Conservation (phyloP, 169 alveolate species). For the Eimeria falciformis region DNA sequence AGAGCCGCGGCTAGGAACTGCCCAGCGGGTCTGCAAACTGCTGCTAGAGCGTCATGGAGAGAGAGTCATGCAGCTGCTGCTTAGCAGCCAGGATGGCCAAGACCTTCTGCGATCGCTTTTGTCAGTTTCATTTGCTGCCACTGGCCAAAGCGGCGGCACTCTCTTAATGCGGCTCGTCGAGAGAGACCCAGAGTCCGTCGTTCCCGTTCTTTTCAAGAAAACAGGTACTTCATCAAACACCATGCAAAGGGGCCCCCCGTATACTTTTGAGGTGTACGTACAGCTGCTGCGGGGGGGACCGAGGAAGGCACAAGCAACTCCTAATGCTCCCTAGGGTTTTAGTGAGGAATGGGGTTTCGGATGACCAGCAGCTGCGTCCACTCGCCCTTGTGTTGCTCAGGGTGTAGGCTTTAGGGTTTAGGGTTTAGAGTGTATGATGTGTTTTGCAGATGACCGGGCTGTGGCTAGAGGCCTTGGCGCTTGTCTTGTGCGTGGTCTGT, state of each 20-base stretch:
- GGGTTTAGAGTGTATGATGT: neutral
- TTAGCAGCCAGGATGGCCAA: constrained; percentile 4
- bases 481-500: constrained; percentile 15
- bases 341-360: too few species aligned
- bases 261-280: too few species aligned
- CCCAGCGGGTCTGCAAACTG: constrained; percentile 21
- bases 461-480: constrained; percentile 34
- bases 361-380: too few species aligned
- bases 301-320: too few species aligned
- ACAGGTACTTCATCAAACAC: neutral
- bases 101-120: neutral
- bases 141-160: constrained; percentile 7
- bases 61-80: constrained; percentile 19
- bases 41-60: constrained; percentile 47
- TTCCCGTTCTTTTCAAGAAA: constrained; percentile 1
- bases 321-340: too few species aligned
- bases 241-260: neutral
- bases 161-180: neutral
- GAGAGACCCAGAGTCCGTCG: neutral
- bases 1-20: neutral
- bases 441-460: neutral
- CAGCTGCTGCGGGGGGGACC: too few species aligned
- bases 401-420: too few species aligned
- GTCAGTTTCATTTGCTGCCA: neutral
- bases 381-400: too few species aligned